These are phyloP conservation scores for Lachnum nothofagi DNA, from an alignment of 2,329 filamentous ascomycete species.

Conservation along the genomic window DNA sequence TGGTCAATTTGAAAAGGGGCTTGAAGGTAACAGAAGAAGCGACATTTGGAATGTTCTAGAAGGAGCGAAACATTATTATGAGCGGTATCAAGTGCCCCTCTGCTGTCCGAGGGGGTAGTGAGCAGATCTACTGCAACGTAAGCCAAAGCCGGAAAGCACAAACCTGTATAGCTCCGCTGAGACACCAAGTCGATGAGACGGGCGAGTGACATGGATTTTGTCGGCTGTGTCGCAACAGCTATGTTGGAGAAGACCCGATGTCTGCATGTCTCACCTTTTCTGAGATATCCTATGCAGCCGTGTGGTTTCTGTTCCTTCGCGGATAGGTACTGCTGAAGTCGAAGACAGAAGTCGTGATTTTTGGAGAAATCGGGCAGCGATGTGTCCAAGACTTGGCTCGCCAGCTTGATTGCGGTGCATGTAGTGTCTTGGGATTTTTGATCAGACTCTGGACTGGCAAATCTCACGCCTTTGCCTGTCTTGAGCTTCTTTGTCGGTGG, in stretches of 20 bases:
- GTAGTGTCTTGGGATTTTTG: not conserved
- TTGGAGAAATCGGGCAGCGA: slow-evolving; percentile 11
- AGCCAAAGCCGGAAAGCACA: too few species aligned
- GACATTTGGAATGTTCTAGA: too few species aligned
- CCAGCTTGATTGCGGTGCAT: not conserved
- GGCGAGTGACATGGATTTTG: slow-evolving; percentile 7
- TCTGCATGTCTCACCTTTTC: slow-evolving; percentile 8
- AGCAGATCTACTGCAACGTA: too few species aligned
- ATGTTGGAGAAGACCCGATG: slow-evolving; percentile 12
- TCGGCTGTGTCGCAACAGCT: not conserved
- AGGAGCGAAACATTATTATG: too few species aligned
- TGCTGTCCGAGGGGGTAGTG: too few species aligned
- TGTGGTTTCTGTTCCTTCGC: not conserved
- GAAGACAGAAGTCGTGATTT: slow-evolving; percentile 12
- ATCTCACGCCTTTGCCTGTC: not conserved
- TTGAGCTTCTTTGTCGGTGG: not conserved
- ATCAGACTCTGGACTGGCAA: not conserved
- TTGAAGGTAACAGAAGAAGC: too few species aligned
- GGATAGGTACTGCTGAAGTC: slow-evolving; percentile 3
- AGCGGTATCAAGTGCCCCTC: too few species aligned
- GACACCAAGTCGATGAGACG: slow-evolving; percentile 4
- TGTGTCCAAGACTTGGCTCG: not conserved
- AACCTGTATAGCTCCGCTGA: not conserved
- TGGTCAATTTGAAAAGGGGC: too few species aligned
- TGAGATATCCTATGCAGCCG: slow-evolving; percentile 10